phyloP scores from a whole-genome alignment of 176 grass and related monocot genomes.

The Eremochloa ophiuroides region DNA sequence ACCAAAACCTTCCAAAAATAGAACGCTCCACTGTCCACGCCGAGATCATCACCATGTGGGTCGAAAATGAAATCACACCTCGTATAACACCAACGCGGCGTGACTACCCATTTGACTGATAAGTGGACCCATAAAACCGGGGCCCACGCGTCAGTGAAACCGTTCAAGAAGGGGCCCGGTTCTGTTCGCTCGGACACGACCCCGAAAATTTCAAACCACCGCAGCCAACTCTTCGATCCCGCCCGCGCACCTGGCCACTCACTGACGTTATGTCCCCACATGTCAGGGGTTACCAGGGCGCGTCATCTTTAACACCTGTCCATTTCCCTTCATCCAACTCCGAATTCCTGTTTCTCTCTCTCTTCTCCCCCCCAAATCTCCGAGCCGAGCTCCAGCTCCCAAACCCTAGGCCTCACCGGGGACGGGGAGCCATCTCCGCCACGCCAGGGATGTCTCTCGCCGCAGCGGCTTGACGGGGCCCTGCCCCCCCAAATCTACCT shows the following conservation, averaged over 20 bases:
- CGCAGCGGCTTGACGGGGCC: background rate
- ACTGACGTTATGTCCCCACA: background rate
- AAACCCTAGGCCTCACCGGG: conserved; percentile 34
- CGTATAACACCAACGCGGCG: too few relatives aligned
- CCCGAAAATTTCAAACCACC: conserved; percentile 46
- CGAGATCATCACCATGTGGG: background rate
- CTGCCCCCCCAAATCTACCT: background rate
- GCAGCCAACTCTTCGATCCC: conserved; percentile 30
- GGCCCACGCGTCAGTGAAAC: background rate
- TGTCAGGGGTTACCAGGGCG: background rate
- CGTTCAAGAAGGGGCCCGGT: accelerated
- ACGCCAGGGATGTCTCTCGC: background rate
- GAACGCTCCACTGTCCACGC: background rate
- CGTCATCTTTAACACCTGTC: conserved; percentile 38
- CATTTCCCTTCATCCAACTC: background rate
- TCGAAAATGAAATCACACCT: background rate
- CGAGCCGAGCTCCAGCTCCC: conserved; percentile 34
- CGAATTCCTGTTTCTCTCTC: conserved; percentile 12
- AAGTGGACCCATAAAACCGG: accelerated
- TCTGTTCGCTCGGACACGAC: conserved; percentile 16
- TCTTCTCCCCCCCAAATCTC: conserved; percentile 29
- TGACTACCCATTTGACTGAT: accelerated
- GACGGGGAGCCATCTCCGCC: background rate
- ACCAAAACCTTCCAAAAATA: conserved; percentile 20
- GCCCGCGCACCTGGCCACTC: conserved; percentile 10